Conservation (phyloP, 2,329 filamentous ascomycete genomes). For the Hypoxylon sp. region DNA sequence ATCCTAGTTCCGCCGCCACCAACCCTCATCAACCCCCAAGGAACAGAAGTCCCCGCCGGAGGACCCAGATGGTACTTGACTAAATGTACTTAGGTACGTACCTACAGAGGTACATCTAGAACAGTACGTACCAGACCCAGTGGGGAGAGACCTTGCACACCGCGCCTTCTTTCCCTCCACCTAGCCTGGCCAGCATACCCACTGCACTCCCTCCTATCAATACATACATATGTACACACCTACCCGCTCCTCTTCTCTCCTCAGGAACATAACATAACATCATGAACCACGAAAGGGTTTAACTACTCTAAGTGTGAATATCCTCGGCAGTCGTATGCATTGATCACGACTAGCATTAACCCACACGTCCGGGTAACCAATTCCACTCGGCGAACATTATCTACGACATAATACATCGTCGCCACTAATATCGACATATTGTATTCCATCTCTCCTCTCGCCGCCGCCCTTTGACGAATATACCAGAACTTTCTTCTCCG, state of each 20-base stretch:
- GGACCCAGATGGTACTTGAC: constrained; percentile 26
- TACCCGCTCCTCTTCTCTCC: constrained; percentile 44
- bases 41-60: constrained; percentile 19
- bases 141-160: constrained; percentile 41
- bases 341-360: constrained; percentile 37
- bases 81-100: constrained; percentile 5
- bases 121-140: constrained; percentile 32
- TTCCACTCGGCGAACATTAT: constrained; percentile 31
- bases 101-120: constrained; percentile 21
- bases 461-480: constrained; percentile 18
- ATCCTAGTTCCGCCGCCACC: constrained; percentile 42
- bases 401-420: constrained; percentile 27
- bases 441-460: constrained; percentile 8
- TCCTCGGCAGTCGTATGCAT: constrained; percentile 33
- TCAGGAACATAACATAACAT: constrained; percentile 36
- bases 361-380: constrained; percentile 12
- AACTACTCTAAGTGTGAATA: constrained; percentile 34
- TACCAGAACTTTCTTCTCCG: constrained; percentile 18
- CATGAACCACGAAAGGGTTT: constrained; percentile 38
- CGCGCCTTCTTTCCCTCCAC: constrained; percentile 42
- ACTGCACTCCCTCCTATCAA: constrained; percentile 43
- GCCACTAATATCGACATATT: constrained; percentile 11
- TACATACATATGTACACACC: constrained; percentile 49
- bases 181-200: constrained; percentile 39
- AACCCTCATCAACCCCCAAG: constrained; percentile 25